Percentiles rank a stretch among this genome's conserved stretches.
Evolutionary conservation across 371 early-diverging fungal genomes (phyloP).

Genomic region (Neoconidiobolus thromboides): DNA sequence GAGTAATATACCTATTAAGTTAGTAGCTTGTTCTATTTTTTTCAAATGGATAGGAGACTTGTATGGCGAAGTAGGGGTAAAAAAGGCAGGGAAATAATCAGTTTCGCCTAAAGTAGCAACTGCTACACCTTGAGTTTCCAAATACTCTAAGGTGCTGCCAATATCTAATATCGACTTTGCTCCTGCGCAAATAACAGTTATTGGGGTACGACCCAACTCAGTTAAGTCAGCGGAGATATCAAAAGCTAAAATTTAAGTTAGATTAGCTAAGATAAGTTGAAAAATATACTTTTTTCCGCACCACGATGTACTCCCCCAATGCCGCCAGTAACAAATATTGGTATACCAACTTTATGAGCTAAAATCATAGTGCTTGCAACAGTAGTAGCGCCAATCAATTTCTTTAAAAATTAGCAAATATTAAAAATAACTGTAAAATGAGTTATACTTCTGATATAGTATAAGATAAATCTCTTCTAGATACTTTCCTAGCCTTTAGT

Average conservation of each 20-base stretch:
- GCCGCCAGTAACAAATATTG: conserved; percentile 87
- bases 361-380: conserved; percentile 76
- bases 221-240: conserved; percentile 85
- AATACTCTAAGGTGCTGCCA: conserved; percentile 65
- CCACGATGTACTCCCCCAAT: conserved; percentile 93
- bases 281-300: conserved; percentile 36
- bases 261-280: background rate
- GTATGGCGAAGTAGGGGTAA: conserved; percentile 52
- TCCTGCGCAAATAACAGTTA: conserved; percentile 86
- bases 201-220: conserved; percentile 76
- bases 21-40: background rate
- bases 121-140: conserved; percentile 89
- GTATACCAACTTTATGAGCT: conserved; percentile 67
- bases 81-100: conserved; percentile 76
- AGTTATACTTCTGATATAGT: conserved; percentile 36
- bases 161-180: conserved; percentile 87
- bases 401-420: conserved; percentile 11
- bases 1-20: no score
- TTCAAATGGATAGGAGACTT: conserved; percentile 15
- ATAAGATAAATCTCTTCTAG: conserved; percentile 62
- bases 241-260: conserved; percentile 23
- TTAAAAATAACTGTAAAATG: background rate
- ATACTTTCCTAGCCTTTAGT: conserved; percentile 47
- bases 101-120: conserved; percentile 51
- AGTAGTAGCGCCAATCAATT: conserved; percentile 65